phyloP scores from a whole-genome alignment of 2,329 filamentous ascomycete species.

The Ascochyta fabae region DNA sequence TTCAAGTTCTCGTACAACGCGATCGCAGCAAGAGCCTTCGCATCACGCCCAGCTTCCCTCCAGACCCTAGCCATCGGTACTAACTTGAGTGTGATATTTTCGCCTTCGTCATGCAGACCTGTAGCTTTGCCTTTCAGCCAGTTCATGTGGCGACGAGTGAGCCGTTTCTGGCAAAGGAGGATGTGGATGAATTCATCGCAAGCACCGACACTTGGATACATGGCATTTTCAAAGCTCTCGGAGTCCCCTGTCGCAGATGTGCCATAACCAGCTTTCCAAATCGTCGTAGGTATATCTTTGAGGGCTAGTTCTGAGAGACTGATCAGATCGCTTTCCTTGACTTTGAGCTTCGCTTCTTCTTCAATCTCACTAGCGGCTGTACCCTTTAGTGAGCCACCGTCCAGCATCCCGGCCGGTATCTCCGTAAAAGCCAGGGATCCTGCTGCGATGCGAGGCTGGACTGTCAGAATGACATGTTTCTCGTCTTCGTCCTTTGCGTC shows the following conservation, averaged over 20 bases:
- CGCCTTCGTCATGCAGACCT: constrained; percentile 61
- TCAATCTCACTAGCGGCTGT: constrained; percentile 63
- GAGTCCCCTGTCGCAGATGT: neutral
- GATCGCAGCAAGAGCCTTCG: constrained; percentile 62
- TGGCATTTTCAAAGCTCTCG: constrained; percentile 41
- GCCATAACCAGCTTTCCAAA: neutral
- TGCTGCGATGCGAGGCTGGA: constrained; percentile 64
- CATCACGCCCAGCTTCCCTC: constrained; percentile 62
- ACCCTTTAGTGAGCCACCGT: constrained; percentile 62
- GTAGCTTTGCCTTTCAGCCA: constrained; percentile 61
- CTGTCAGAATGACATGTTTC: constrained; percentile 58
- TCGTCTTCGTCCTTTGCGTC: constrained; percentile 49
- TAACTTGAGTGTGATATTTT: constrained; percentile 65
- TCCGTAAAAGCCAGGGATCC: constrained; percentile 62
- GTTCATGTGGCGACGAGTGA: constrained; percentile 57
- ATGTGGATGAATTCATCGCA: constrained; percentile 66
- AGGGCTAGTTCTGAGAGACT: constrained; percentile 62
- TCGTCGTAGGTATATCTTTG: constrained; percentile 6
- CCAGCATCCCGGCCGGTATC: constrained; percentile 67
- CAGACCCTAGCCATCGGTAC: constrained; percentile 59
- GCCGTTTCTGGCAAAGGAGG: constrained; percentile 62
- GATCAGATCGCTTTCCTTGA: constrained; percentile 58
- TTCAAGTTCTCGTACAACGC: constrained; percentile 62
- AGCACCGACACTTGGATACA: constrained; percentile 63
- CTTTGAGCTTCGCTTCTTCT: constrained; percentile 63